These are phyloP conservation scores for Poa annua DNA, from an alignment of 176 grass and related monocot genomes.

Conservation along the genomic window DNA sequence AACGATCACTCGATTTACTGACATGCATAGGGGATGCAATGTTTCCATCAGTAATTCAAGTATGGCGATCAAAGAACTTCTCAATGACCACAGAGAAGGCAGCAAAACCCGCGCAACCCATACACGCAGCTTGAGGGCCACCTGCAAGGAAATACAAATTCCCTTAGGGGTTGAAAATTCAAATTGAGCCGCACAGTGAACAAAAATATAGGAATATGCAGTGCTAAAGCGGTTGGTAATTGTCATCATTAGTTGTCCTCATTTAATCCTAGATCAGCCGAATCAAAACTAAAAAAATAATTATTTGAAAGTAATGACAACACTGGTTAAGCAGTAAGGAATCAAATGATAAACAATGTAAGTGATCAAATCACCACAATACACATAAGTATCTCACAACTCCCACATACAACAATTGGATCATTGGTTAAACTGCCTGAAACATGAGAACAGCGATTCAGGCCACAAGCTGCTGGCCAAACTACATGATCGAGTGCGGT, in stretches of 20 bases:
- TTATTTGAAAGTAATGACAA: constrained; percentile 13
- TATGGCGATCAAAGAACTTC: constrained; percentile 90
- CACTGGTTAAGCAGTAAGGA: not conserved
- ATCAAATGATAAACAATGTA: not conserved
- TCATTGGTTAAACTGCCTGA: constrained; percentile 26
- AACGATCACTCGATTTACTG: constrained; percentile 25
- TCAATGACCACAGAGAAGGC: constrained; percentile 90
- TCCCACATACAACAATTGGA: not conserved
- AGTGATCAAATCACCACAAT: constrained; percentile 2
- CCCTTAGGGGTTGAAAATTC: constrained; percentile 17
- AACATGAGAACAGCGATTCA: not conserved
- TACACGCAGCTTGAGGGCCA: constrained; percentile 87
- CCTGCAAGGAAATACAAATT: constrained; percentile 59
- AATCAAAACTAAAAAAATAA: not conserved
- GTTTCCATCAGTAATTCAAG: constrained; percentile 44
- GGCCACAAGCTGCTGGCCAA: not conserved
- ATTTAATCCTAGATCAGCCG: not conserved
- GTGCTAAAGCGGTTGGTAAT: not conserved
- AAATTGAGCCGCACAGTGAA: not conserved
- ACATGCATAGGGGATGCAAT: not conserved
- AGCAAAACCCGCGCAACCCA: constrained; percentile 88
- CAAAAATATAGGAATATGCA: not conserved
- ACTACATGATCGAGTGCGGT: not conserved
- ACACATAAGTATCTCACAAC: not conserved
- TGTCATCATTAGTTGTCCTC: not conserved